These are phyloP conservation scores for Brassica cretica DNA, from an alignment of 345 rosid genomes.

Conservation along the genomic window DNA sequence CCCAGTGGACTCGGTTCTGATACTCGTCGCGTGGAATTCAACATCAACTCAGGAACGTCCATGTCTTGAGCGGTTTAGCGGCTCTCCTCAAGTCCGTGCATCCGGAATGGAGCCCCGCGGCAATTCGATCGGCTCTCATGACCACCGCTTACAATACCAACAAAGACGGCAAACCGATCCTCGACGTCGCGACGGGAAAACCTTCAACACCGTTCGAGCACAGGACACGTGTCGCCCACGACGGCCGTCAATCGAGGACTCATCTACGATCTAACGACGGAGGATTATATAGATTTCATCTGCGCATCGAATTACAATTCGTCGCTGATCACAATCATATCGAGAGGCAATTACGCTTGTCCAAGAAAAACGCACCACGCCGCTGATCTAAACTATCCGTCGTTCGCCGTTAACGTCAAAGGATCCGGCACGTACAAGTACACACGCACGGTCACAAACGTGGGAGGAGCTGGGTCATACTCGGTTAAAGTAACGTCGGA, in stretches of 20 bases:
- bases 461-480: conserved; percentile 21
- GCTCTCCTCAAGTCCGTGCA: conserved; percentile 71
- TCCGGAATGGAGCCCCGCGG: conserved; percentile 90
- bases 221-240: conserved; percentile 33
- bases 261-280: conserved; percentile 61
- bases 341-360: conserved; percentile 54
- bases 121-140: conserved; percentile 81
- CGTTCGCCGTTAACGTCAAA: no score
- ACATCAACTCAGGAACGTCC: no score
- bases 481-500: conserved; percentile 1
- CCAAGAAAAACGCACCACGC: conserved; percentile 47
- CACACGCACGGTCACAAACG: no score
- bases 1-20: conserved; percentile 55
- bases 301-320: conserved; percentile 69
- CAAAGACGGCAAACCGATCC: conserved; percentile 42
- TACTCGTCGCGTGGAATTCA: conserved; percentile 35
- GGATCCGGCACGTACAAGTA: no score
- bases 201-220: conserved; percentile 73
- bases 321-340: conserved; percentile 44
- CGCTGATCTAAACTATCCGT: conserved; percentile 63
- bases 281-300: conserved; percentile 66
- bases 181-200: conserved; percentile 59
- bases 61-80: conserved; percentile 56
- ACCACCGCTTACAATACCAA: conserved; percentile 58
- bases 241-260: conserved; percentile 76